Evolutionary conservation across 306 rosid genomes (phyloP).

Genomic region (Trifolium pratense): DNA sequence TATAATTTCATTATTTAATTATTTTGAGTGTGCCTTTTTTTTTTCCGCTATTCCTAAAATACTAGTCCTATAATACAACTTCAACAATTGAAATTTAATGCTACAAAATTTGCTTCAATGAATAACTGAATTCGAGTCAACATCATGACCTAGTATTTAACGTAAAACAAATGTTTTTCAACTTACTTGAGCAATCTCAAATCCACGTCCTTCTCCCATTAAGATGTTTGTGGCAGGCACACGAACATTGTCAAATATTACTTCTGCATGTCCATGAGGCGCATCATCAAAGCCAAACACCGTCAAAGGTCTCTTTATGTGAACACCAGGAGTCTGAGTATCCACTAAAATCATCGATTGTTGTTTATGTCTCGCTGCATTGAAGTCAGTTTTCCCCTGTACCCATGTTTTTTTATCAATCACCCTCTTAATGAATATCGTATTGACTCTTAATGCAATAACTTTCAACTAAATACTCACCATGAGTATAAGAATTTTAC

Average conservation of each 20-base stretch:
- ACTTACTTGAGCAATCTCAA: slow-evolving; percentile 96
- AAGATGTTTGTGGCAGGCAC: slow-evolving; percentile 81
- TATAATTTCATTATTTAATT: not conserved
- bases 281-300: slow-evolving; percentile 98
- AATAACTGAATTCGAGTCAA: slow-evolving; percentile 30
- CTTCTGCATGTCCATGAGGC: slow-evolving; percentile 98
- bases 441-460: slow-evolving; percentile 22
- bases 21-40: not conserved
- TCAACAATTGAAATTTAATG: not conserved
- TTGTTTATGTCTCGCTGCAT: slow-evolving; percentile 79
- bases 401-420: slow-evolving; percentile 38
- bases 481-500: slow-evolving; percentile 88
- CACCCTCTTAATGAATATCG: slow-evolving; percentile 32
- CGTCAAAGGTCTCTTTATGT: slow-evolving; percentile 73
- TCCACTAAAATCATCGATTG: slow-evolving; percentile 98
- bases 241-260: slow-evolving; percentile 72
- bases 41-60: not conserved
- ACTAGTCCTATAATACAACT: not conserved
- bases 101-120: not conserved
- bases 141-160: slow-evolving; percentile 25
- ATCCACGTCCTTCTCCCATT: slow-evolving; percentile 95
- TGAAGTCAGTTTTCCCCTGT: slow-evolving; percentile 95
- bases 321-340: slow-evolving; percentile 82
- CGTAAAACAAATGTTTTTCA: slow-evolving; percentile 19
- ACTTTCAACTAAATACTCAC: slow-evolving; percentile 56